Evolutionary conservation across 768 basidiomycete species (phyloP).

Genomic region (Rhodosporidiobolus sp.): DNA sequence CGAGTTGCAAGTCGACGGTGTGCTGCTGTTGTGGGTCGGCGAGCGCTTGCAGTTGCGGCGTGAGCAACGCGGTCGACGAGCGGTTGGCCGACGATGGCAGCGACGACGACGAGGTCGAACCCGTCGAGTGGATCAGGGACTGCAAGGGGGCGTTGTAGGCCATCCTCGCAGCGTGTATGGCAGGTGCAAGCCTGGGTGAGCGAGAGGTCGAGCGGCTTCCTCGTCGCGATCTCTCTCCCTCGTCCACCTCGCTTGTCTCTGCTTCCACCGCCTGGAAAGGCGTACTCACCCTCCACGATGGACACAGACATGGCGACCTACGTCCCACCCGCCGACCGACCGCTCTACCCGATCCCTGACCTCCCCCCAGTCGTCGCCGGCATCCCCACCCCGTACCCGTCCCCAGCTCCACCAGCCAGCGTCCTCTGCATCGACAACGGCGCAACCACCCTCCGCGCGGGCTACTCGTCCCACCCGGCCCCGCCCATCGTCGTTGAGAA

Average conservation of each 20-base stretch:
- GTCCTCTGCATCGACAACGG: slow-evolving; percentile 68
- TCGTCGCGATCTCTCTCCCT: background rate
- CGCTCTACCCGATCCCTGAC: slow-evolving; percentile 29
- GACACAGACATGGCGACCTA: background rate
- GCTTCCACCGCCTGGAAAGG: too few relatives aligned
- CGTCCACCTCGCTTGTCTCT: background rate
- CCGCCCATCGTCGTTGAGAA: slow-evolving; percentile 42
- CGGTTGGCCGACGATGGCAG: slow-evolving; percentile 3
- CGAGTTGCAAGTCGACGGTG: slow-evolving; percentile 33
- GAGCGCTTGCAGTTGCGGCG: background rate
- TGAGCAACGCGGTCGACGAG: slow-evolving; percentile 34
- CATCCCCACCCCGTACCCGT: slow-evolving; percentile 1
- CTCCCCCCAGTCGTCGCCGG: slow-evolving; percentile 15
- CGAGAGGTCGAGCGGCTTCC: background rate
- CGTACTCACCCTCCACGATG: too few relatives aligned
- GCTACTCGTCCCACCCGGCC: slow-evolving; percentile 33
- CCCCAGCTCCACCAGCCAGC: slow-evolving; percentile 51
- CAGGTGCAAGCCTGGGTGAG: background rate
- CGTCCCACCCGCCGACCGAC: background rate
- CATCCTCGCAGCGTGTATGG: background rate
- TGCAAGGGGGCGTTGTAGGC: slow-evolving; percentile 1
- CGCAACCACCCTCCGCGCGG: slow-evolving; percentile 42
- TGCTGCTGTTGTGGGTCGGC: slow-evolving; percentile 21
- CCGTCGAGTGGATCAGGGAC: slow-evolving; percentile 1
- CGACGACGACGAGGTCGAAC: background rate